Evolutionary conservation across 345 rosid species (phyloP).

Genomic region (Salix koriyanagi): DNA sequence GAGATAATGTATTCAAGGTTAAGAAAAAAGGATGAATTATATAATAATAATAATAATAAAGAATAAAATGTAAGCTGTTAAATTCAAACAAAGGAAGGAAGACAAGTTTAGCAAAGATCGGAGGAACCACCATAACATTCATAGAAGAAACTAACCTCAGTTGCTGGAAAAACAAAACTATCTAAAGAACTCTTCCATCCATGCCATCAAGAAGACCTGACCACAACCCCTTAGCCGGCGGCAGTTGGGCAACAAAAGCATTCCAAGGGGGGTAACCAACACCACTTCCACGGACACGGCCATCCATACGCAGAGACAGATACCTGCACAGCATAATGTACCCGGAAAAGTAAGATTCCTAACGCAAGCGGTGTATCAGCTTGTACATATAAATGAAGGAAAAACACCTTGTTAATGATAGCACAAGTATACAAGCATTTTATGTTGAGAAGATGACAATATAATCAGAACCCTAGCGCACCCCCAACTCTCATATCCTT

Average conservation of each 20-base stretch:
- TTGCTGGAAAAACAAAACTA: background rate
- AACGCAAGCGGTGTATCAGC: background rate
- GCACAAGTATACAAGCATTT: background rate
- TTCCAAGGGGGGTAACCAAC: slow-evolving; percentile 98
- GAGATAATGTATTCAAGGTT: too few species aligned
- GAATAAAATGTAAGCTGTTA: background rate
- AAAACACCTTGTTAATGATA: background rate
- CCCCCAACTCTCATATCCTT: background rate
- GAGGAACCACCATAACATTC: background rate
- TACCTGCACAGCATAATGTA: slow-evolving; percentile 44
- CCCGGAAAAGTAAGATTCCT: background rate
- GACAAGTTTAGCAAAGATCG: background rate
- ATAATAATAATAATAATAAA: background rate
- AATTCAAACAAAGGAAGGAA: background rate
- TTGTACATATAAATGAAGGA: background rate
- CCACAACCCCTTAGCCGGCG: slow-evolving; percentile 87
- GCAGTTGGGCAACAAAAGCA: slow-evolving; percentile 86
- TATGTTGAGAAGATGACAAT: background rate
- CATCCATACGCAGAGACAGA: slow-evolving; percentile 79
- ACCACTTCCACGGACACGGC: slow-evolving; percentile 93
- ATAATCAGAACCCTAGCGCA: background rate
- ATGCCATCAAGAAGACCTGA: slow-evolving; percentile 91
- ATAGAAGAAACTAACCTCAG: slow-evolving; percentile 5
- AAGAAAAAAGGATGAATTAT: background rate
- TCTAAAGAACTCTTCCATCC: slow-evolving; percentile 76